These are phyloP conservation scores for Jasminum sambac DNA, from an alignment of 257 asterid genomes.

Conservation along the genomic window DNA sequence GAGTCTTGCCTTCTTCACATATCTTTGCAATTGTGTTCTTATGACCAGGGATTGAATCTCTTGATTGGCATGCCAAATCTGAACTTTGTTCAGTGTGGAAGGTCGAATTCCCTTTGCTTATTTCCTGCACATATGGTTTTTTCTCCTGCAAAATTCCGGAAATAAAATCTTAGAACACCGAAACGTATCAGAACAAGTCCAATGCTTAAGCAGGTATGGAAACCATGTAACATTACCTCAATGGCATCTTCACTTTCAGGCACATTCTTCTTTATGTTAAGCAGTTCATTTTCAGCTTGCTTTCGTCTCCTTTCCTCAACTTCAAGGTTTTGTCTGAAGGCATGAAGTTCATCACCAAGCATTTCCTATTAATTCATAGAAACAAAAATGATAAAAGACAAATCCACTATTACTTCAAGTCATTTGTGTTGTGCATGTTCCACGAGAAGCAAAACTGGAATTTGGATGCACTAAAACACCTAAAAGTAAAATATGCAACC, in stretches of 20 bases:
- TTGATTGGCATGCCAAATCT: constrained; percentile 45
- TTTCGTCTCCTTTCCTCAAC: constrained; percentile 67
- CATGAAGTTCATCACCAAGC: constrained; percentile 53
- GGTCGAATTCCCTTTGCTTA: constrained; percentile 44
- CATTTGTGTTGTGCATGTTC: not conserved
- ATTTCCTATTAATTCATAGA: constrained; percentile 41
- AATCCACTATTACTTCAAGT: constrained; percentile 8
- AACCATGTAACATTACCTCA: constrained; percentile 53
- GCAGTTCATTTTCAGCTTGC: constrained; percentile 73
- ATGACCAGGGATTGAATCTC: constrained; percentile 65
- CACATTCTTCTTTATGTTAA: constrained; percentile 49
- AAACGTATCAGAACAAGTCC: constrained; percentile 4
- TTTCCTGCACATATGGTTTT: constrained; percentile 56
- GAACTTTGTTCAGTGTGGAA: constrained; percentile 32
- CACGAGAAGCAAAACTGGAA: constrained; percentile 1
- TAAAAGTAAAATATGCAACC: not conserved
- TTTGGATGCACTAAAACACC: not conserved
- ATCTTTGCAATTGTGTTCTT: constrained; percentile 77
- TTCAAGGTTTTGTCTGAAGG: constrained; percentile 51
- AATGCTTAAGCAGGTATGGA: not conserved
- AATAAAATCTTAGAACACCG: constrained; percentile 14
- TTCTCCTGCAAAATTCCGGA: constrained; percentile 58
- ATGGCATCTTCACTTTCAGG: constrained; percentile 89
- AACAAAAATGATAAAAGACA: constrained; percentile 14
- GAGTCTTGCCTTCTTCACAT: constrained; percentile 83